Base-by-base conservation (phyloP, 2,329 filamentous ascomycete genomes). In the Epichloe brachyelytri region DNA sequence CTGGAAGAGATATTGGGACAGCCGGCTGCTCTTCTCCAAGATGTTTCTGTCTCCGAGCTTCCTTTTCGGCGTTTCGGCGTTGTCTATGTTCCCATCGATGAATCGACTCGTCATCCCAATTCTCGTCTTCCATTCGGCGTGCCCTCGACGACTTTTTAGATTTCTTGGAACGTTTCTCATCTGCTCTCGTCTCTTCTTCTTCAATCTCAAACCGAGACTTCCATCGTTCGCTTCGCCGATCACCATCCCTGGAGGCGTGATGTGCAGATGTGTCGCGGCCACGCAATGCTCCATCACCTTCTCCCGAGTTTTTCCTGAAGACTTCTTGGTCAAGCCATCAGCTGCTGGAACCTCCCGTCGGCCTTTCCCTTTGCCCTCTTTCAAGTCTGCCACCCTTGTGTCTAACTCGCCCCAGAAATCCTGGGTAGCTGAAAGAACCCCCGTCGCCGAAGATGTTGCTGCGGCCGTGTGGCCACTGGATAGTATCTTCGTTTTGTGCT, bases 1-100 rank as follows among this genome's bases (percentile, higher is more conserved):
- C 88, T 0, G 94, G 94, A 20, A 98, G 72, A 49, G 84, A 79
- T 44, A 98, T 86, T 1, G 68, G 69, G 1, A 75, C 77, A 2
- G 77, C 79, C 36, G 65, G 63, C 57, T 78, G 47, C 59, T 67
- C 63, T 47, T 64, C 64, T 53, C 68, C 65, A 62, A 68, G 65
- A 53, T 68, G 69, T 57, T 66, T 55, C 40, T 65, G 62, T 53
- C 68, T 71, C 49, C 61, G 63, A 14, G 67, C 68, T 49, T 67
- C 65, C 54, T 68, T 71, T 53, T 73, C 69, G 5, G 65, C 68
- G 54, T 72, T 73, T 40, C 64, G 68, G 36, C 63, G 66, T 30
- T 69, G 68, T 30, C 66, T 65, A 30, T 65, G 60, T 50, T 74
- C 68, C 55, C 63, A 68, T 19, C 63, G 61, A 36, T 63, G 59